phyloP scores from a whole-genome alignment of 2,329 filamentous ascomycete species.

The Alternaria triticina region DNA sequence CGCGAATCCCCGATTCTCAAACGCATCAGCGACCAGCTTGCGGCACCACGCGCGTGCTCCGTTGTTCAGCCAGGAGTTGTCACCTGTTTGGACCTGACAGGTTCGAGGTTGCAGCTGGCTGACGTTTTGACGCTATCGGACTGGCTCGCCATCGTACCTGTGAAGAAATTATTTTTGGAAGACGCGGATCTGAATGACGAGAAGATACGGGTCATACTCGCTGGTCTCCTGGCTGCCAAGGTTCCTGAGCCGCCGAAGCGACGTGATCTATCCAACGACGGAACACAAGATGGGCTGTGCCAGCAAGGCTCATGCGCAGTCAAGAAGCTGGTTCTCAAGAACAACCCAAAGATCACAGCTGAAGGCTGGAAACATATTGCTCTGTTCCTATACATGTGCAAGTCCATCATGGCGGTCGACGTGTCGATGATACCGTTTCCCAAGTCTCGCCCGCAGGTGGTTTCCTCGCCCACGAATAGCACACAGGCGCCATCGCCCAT shows the following conservation, averaged over 20 bases:
- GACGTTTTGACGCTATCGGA: conserved; percentile 90
- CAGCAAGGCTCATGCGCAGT: conserved; percentile 69
- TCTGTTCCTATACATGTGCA: conserved; percentile 88
- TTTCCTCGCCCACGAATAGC: conserved; percentile 21
- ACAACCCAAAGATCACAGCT: conserved; percentile 81
- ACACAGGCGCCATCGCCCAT: conserved; percentile 7
- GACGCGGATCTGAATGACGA: conserved; percentile 88
- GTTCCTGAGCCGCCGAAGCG: conserved; percentile 64
- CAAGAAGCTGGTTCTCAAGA: conserved; percentile 85
- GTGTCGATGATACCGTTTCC: conserved; percentile 80
- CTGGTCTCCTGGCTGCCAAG: conserved; percentile 82
- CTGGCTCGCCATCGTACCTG: conserved; percentile 90
- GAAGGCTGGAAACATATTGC: conserved; percentile 93
- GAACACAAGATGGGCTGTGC: conserved; percentile 20
- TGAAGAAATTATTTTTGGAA: conserved; percentile 84
- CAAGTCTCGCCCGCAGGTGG: conserved; percentile 19
- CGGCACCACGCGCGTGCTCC: conserved; percentile 69
- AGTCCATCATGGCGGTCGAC: conserved; percentile 84
- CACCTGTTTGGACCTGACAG: conserved; percentile 80
- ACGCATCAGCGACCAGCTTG: conserved; percentile 87
- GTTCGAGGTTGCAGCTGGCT: conserved; percentile 80
- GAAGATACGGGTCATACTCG: conserved; percentile 82
- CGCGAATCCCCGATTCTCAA: conserved; percentile 92
- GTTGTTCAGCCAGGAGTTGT: conserved; percentile 74
- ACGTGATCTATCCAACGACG: conserved; percentile 11